These are phyloP conservation scores for Beauveria sp. DNA, from an alignment of 2,329 filamentous ascomycete genomes.

Conservation along the genomic window DNA sequence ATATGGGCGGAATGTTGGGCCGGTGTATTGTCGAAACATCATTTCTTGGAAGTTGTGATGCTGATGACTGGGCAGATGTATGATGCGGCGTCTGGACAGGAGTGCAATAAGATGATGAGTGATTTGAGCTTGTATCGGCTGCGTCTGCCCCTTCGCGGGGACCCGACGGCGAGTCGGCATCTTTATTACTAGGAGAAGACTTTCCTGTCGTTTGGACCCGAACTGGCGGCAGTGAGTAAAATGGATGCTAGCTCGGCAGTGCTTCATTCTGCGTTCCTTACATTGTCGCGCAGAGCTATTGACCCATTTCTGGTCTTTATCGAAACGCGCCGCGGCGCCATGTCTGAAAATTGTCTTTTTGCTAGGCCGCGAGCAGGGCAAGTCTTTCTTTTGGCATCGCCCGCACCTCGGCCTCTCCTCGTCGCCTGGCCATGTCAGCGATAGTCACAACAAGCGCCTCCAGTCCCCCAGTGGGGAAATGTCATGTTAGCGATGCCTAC, in stretches of 20 bases:
- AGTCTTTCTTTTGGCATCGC: constrained; percentile 24
- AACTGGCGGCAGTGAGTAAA: neutral
- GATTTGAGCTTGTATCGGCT: neutral
- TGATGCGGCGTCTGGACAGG: neutral
- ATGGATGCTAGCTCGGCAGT: neutral
- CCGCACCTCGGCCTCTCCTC: constrained; percentile 30
- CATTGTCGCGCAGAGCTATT: constrained; percentile 27
- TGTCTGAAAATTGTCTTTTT: constrained; percentile 31
- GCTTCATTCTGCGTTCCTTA: constrained; percentile 17
- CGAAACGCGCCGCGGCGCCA: constrained; percentile 24
- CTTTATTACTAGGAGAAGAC: neutral
- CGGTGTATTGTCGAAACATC: neutral
- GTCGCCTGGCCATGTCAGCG: constrained; percentile 22
- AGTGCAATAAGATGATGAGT: neutral
- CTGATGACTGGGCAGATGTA: neutral
- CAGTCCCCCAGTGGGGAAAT: neutral
- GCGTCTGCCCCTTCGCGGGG: neutral
- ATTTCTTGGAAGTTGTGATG: neutral
- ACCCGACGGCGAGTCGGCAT: neutral
- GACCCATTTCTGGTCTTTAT: constrained; percentile 29
- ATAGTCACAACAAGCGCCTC: neutral
- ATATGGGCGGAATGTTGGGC: constrained; percentile 1
- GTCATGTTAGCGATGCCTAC: neutral
- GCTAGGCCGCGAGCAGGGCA: constrained; percentile 26
- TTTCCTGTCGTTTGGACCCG: constrained; percentile 11